phyloP scores from a whole-genome alignment of 352 stramenopile species.

The Pythium myriotylum region DNA sequence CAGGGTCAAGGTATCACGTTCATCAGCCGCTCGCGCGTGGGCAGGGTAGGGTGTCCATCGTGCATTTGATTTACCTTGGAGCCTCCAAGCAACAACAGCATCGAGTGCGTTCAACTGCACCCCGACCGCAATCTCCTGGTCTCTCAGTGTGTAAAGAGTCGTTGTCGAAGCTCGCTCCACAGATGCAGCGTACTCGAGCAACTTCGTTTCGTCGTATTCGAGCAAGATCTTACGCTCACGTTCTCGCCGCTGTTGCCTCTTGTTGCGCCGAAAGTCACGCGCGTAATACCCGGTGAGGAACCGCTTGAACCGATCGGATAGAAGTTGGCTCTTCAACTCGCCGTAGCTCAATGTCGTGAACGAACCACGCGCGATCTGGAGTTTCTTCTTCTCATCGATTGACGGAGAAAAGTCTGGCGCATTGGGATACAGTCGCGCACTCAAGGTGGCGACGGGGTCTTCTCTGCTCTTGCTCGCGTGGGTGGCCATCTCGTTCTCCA shows the following conservation, averaged over 20 bases:
- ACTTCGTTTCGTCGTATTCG: slow-evolving; percentile 21
- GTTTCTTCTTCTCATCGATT: slow-evolving; percentile 16
- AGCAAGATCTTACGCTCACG: slow-evolving; percentile 21
- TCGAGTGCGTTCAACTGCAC: slow-evolving; percentile 12
- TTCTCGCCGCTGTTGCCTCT: slow-evolving; percentile 22
- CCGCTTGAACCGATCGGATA: slow-evolving; percentile 21
- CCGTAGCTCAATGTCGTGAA: slow-evolving; percentile 18
- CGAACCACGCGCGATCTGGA: not conserved
- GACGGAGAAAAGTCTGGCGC: slow-evolving; percentile 26
- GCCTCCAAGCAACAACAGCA: slow-evolving; percentile 16
- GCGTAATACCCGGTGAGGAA: slow-evolving; percentile 24
- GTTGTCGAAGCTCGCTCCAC: not conserved
- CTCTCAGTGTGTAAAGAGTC: not conserved
- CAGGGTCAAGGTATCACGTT: slow-evolving; percentile 10
- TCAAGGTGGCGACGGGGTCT: not conserved
- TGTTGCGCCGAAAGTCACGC: slow-evolving; percentile 21
- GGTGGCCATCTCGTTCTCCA: slow-evolving; percentile 45
- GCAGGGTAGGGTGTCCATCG: slow-evolving; percentile 14
- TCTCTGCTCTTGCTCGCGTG: not conserved
- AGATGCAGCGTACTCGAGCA: slow-evolving; percentile 9
- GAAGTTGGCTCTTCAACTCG: slow-evolving; percentile 14
- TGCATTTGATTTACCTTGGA: slow-evolving; percentile 4
- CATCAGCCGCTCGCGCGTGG: slow-evolving; percentile 8
- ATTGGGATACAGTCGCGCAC: slow-evolving; percentile 3
- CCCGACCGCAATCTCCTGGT: slow-evolving; percentile 20